Conservation (phyloP, 2,329 filamentous ascomycete species). For the Ophiocordyceps camponoti-floridani region DNA sequence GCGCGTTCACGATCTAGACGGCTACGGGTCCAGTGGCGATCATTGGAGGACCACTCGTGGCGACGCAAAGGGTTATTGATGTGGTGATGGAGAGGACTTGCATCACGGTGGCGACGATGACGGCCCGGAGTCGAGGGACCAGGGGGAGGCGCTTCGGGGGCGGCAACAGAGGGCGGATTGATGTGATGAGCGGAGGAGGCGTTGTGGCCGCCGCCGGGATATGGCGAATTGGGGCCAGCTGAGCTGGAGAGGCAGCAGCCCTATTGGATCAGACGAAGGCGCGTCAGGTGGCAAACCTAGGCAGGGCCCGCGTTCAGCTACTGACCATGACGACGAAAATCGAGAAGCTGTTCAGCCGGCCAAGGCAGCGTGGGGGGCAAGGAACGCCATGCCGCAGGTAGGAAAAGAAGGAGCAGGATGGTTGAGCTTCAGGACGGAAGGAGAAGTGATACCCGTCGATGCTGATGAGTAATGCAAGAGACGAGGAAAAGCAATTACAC, state of each 20-base stretch:
- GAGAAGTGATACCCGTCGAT: not conserved
- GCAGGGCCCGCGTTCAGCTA: not conserved
- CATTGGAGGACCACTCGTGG: constrained; percentile 47
- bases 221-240: constrained; percentile 33
- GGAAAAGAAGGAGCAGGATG: not conserved
- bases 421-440: not conserved
- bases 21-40: constrained; percentile 49
- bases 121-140: constrained; percentile 4
- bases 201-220: constrained; percentile 28
- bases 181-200: constrained; percentile 36
- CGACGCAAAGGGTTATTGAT: constrained; percentile 51
- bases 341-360: not conserved
- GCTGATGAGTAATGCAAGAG: too few species aligned
- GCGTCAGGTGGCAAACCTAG: not conserved
- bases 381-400: constrained; percentile 4
- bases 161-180: constrained; percentile 21
- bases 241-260: constrained; percentile 41
- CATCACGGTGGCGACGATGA: constrained; percentile 15
- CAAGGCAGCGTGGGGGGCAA: not conserved
- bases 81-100: constrained; percentile 37
- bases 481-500: too few species aligned
- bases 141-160: constrained; percentile 11
- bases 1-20: constrained; percentile 52
- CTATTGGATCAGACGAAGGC: constrained; percentile 12
- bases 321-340: constrained; percentile 2